These are phyloP conservation scores for Tubosaeta sp. DNA, from an alignment of 768 basidiomycete genomes.

Conservation along the genomic window DNA sequence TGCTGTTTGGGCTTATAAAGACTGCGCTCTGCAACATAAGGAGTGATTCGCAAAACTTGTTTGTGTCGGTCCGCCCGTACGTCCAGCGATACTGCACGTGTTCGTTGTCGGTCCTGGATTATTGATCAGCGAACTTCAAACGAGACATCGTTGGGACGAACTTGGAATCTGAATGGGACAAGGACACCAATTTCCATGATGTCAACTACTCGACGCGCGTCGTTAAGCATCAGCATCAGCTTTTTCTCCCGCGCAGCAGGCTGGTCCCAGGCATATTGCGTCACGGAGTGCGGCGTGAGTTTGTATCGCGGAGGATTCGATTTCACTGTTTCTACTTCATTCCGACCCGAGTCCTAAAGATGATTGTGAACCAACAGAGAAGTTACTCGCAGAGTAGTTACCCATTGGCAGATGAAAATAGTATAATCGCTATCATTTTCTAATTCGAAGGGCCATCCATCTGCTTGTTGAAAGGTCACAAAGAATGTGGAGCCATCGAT, in stretches of 20 bases:
- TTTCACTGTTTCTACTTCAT: conserved; percentile 37
- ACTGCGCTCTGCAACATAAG: conserved; percentile 81
- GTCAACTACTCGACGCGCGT: conserved; percentile 66
- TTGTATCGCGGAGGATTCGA: conserved; percentile 44
- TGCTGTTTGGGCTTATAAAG: conserved; percentile 73
- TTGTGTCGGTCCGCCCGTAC: conserved; percentile 84
- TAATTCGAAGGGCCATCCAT: conserved; percentile 84
- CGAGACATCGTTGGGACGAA: conserved; percentile 31
- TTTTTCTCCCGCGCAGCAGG: conserved; percentile 83
- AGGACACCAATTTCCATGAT: conserved; percentile 95
- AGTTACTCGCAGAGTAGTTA: conserved; percentile 28
- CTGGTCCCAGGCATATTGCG: conserved; percentile 89
- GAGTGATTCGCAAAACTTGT: conserved; percentile 82
- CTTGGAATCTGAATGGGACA: conserved; percentile 82
- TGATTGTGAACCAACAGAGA: conserved; percentile 17
- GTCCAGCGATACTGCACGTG: conserved; percentile 79
- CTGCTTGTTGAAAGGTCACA: conserved; percentile 60
- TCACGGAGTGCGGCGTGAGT: conserved; percentile 49
- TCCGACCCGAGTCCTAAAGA: conserved; percentile 43
- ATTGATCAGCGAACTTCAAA: conserved; percentile 1
- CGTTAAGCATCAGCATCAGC: conserved; percentile 60
- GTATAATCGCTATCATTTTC: conserved; percentile 82
- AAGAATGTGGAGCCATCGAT: conserved; percentile 89
- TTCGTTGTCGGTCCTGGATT: conserved; percentile 48
- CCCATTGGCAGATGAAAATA: conserved; percentile 71